Base-by-base conservation (phyloP, 129 eudicot species). In the Pulicaria dysenterica region DNA sequence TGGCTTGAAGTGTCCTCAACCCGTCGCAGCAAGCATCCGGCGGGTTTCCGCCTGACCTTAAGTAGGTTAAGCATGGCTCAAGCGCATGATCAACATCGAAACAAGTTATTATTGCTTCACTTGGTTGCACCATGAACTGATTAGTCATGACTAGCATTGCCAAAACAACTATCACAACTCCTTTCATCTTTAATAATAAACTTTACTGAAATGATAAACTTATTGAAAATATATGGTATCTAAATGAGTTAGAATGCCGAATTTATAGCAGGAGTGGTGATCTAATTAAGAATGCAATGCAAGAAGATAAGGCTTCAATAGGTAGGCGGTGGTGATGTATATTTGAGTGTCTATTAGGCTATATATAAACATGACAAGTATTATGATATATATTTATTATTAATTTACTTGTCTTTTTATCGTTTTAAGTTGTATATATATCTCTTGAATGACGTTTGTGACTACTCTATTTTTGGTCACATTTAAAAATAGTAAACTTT, bases 51-150 rank as follows among this genome's bases (percentile, higher is more conserved):
- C 76, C 81, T 4, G 0, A 0, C 64, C 3, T 49, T 31, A 77
- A 64, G 48, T 8, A 77, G 41, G 9, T 5, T 58, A 77, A 50
- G 46, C 81, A 77, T 61, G 81, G 81, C 41, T 6, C 54, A 24
- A 77, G 81, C n/a, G 49, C 0, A 40, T 0, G 13, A 41, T 50
- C 63, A 24, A 77, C 81, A 2, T 77, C 76, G 1, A 4, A 10
- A 69, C 81, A 77, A 7, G 81, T 3, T 13, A 77, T 70, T 39
- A 77, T 70, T 40, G 81, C 64, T 69, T 51, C 81, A 38, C 54
- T 59, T 39, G 76, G 81, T 7, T 41, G 64, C 71, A 77, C 76
- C 63, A 60, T 60, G 70, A 69, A 49, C 41, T 53, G 48, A 24
- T 24, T 24, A 3, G 11, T 41, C 54, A 77, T 42, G 64, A n/a